Evolutionary conservation across 2,329 filamentous ascomycete genomes (phyloP).

Genomic region (Penicillium polonicum): DNA sequence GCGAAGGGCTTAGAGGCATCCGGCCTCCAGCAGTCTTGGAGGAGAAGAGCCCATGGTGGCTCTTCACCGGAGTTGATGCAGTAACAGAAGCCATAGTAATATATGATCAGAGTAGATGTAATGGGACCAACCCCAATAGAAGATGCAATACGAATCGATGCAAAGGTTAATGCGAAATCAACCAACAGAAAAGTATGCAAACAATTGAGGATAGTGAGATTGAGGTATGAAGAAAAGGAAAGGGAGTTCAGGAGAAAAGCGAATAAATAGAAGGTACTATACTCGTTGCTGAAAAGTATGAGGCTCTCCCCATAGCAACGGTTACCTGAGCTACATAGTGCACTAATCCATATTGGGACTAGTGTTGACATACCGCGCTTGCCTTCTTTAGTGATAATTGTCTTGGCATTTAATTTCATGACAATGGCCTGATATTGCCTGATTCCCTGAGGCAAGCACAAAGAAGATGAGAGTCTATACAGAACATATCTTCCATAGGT

Average conservation of each 20-base stretch:
- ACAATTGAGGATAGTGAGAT: constrained; percentile 25
- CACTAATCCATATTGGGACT: constrained; percentile 40
- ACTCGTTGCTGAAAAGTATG: constrained; percentile 25
- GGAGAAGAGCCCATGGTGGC: constrained; percentile 88
- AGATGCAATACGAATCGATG: constrained; percentile 32
- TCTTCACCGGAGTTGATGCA: constrained; percentile 91
- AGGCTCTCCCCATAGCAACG: constrained; percentile 42
- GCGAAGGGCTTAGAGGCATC: constrained; percentile 91
- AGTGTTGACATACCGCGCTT: constrained; percentile 45
- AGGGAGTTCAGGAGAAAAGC: constrained; percentile 23
- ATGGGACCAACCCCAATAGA: constrained; percentile 20
- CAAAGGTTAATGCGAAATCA: constrained; percentile 28
- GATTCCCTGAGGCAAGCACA: neutral
- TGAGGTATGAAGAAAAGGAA: constrained; percentile 21
- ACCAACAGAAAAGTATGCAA: constrained; percentile 21
- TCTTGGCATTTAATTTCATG: constrained; percentile 15
- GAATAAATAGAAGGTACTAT: constrained; percentile 39
- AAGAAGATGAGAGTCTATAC: neutral
- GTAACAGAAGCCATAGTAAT: constrained; percentile 74
- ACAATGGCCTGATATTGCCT: neutral
- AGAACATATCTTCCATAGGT: neutral
- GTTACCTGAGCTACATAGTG: constrained; percentile 34
- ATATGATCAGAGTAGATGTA: constrained; percentile 20
- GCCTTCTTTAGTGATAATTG: constrained; percentile 50
- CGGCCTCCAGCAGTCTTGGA: constrained; percentile 90